phyloP scores from a whole-genome alignment of 495 filamentous ascomycete genomes.

The Lentithecium fluviatile region DNA sequence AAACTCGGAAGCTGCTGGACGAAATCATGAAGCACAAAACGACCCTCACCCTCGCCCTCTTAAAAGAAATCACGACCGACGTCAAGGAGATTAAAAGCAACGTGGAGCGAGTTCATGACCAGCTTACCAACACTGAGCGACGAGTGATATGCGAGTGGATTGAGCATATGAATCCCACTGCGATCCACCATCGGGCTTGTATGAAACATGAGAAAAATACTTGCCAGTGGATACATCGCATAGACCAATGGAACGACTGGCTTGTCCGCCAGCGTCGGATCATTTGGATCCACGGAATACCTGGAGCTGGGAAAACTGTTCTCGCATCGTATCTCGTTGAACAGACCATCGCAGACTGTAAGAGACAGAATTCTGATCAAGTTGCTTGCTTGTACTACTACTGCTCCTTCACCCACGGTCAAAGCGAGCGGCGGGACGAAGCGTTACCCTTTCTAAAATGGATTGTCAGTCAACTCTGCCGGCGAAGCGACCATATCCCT shows the following conservation, averaged over 20 bases:
- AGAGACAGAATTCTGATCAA: background rate
- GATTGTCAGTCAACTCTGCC: constrained; percentile 21
- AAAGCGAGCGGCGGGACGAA: background rate
- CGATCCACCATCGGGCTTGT: constrained; percentile 1
- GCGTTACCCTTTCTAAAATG: constrained; percentile 3
- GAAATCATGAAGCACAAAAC: constrained; percentile 5
- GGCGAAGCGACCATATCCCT: background rate
- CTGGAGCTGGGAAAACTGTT: constrained; percentile 19
- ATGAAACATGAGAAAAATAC: constrained; percentile 1
- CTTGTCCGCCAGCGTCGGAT: background rate
- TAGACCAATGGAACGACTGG: constrained; percentile 7
- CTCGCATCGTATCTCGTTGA: constrained; percentile 12
- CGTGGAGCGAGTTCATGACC: background rate
- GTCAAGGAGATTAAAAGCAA: constrained; percentile 4
- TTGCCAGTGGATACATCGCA: constrained; percentile 6
- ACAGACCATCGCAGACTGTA: background rate
- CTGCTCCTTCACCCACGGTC: constrained; percentile 8
- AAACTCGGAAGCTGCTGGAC: constrained; percentile 11
- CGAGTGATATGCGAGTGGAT: constrained; percentile 12
- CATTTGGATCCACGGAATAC: constrained; percentile 21
- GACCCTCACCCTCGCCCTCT: constrained; percentile 5
- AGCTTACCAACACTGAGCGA: background rate
- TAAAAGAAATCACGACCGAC: constrained; percentile 5
- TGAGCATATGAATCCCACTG: constrained; percentile 8
- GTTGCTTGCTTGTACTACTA: constrained; percentile 18